Conservation (phyloP, 2,329 filamentous ascomycete genomes). For the Aureobasidium uvarum region DNA sequence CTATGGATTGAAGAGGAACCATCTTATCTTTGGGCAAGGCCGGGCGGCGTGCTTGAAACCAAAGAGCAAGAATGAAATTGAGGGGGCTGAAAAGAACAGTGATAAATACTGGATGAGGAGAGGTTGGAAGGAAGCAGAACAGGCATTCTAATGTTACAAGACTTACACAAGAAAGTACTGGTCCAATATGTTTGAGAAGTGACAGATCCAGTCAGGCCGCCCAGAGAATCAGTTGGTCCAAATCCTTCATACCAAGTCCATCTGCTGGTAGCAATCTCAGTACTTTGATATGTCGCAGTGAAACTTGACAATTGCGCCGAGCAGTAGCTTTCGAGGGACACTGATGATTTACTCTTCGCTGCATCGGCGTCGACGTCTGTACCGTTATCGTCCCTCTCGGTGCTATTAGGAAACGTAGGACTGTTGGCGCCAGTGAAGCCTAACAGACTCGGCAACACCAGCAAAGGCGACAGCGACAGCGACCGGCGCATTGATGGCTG, state of each 20-base stretch:
- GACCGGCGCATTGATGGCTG: conserved; percentile 6
- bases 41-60: background rate
- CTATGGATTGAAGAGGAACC: background rate
- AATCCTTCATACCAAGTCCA: conserved; percentile 29
- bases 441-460: conserved; percentile 6
- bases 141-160: background rate
- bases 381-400: background rate
- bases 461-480: background rate
- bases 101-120: background rate
- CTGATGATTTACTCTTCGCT: background rate
- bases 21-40: background rate
- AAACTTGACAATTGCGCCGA: conserved; percentile 4
- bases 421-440: conserved; percentile 5
- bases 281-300: conserved; percentile 17
- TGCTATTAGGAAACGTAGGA: background rate
- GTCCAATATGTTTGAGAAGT: conserved; percentile 28
- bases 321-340: background rate
- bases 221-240: conserved; percentile 27
- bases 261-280: conserved; percentile 26
- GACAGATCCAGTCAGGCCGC: conserved; percentile 26
- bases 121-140: background rate
- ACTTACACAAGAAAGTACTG: conserved; percentile 27
- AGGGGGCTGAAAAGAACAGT: background rate
- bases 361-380: background rate
- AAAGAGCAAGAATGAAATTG: background rate